phyloP scores from a whole-genome alignment of 805 yeast species.

The Wickerhamomyces subpelliculosus region DNA sequence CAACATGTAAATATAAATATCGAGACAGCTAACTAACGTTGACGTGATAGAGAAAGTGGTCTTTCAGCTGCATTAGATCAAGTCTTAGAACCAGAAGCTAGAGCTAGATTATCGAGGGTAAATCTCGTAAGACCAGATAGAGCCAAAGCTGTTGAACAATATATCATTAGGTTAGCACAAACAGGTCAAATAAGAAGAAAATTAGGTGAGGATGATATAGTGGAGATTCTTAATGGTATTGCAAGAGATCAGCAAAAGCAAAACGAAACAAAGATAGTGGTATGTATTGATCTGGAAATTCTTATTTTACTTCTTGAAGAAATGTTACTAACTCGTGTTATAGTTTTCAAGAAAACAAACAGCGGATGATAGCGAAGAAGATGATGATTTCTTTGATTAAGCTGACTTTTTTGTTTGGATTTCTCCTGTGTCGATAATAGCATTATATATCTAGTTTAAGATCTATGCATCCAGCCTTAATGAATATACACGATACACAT shows the following conservation, averaged over 20 bases:
- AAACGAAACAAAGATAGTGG: constrained; percentile 54
- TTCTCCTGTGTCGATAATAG: too few species aligned
- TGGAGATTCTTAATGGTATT: constrained; percentile 74
- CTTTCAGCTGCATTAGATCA: constrained; percentile 43
- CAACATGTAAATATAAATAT: not conserved
- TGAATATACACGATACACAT: too few species aligned
- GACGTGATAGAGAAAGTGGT: constrained; percentile 9
- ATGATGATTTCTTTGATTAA: constrained; percentile 41
- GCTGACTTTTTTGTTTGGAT: too few species aligned
- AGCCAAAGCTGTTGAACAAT: constrained; percentile 80
- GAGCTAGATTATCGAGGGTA: constrained; percentile 83
- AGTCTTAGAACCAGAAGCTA: constrained; percentile 72
- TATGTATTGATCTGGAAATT: constrained; percentile 1
- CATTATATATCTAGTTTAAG: too few species aligned
- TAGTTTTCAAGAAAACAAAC: constrained; percentile 18
- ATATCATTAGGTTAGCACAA: constrained; percentile 62
- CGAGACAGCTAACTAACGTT: constrained; percentile 10
- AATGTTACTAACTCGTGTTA: not conserved
- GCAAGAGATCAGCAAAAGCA: constrained; percentile 65
- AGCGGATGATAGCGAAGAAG: constrained; percentile 24
- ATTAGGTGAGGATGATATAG: constrained; percentile 76
- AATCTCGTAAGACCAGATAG: constrained; percentile 87
- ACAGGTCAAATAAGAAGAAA: constrained; percentile 72
- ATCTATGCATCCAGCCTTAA: too few species aligned
- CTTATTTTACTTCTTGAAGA: not conserved